Conservation (phyloP, 805 yeast genomes). For the Kodamaea laetipori region DNA sequence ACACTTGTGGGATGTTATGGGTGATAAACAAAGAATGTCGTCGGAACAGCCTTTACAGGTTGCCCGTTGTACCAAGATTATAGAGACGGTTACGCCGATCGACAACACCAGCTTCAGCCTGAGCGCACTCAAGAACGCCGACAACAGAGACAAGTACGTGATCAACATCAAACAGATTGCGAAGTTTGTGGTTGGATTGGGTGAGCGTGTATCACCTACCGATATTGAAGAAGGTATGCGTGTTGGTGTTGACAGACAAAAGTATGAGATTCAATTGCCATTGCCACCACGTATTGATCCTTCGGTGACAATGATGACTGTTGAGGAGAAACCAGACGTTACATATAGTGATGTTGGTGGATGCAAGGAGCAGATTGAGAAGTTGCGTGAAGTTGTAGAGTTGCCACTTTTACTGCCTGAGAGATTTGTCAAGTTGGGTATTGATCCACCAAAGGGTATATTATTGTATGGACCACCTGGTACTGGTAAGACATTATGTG, state of each 20-base stretch:
- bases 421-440: slow-evolving; percentile 93
- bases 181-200: slow-evolving; percentile 93
- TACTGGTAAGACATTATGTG: slow-evolving; percentile 97
- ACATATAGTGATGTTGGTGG: slow-evolving; percentile 99
- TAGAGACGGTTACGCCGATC: slow-evolving; percentile 53
- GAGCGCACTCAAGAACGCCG: slow-evolving; percentile 55
- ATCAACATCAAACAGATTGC: slow-evolving; percentile 98
- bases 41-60: slow-evolving; percentile 97
- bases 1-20: slow-evolving; percentile 95
- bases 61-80: slow-evolving; percentile 97
- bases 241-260: slow-evolving; percentile 97
- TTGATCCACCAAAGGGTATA: slow-evolving; percentile 99
- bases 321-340: slow-evolving; percentile 98
- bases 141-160: slow-evolving; percentile 88
- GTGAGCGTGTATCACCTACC: slow-evolving; percentile 96
- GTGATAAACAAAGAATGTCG: slow-evolving; percentile 89
- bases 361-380: slow-evolving; percentile 96
- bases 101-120: slow-evolving; percentile 25
- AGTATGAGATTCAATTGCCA: slow-evolving; percentile 95
- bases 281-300: slow-evolving; percentile 98
- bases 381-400: slow-evolving; percentile 93
- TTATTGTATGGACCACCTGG: slow-evolving; percentile 98
- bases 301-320: slow-evolving; percentile 99
- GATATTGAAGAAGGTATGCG: slow-evolving; percentile 99
- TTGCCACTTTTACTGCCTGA: slow-evolving; percentile 93